These are phyloP conservation scores for Solanum chaucha DNA, from an alignment of 257 asterid genomes.

Conservation along the genomic window DNA sequence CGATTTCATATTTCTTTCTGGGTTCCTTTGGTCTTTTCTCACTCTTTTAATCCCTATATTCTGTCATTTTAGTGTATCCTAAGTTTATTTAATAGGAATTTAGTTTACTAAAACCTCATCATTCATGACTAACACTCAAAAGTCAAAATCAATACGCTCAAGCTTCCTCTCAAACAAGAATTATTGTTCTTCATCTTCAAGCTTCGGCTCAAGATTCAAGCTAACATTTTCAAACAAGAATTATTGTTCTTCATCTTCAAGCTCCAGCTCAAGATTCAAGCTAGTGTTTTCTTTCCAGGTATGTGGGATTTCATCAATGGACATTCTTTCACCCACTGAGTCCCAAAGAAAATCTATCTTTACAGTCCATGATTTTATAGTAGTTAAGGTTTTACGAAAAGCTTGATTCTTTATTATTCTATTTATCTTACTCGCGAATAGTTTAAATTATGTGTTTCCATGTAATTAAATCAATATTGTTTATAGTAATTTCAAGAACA, in stretches of 20 bases:
- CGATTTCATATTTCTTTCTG: too few species aligned
- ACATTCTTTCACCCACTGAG: neutral
- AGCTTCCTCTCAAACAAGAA: neutral
- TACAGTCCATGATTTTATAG: too few species aligned
- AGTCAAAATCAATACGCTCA: neutral
- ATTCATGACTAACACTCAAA: neutral
- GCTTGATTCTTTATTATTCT: neutral
- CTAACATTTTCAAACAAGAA: too few species aligned
- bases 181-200: neutral
- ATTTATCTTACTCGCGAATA: neutral
- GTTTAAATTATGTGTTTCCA: neutral
- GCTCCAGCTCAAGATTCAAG: neutral
- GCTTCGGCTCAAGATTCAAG: too few species aligned
- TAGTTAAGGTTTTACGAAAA: too few species aligned
- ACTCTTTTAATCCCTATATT: neutral
- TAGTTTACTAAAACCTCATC: neutral
- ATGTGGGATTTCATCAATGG: neutral
- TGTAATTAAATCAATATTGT: too few species aligned
- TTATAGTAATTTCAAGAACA: too few species aligned
- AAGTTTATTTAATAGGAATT: neutral
- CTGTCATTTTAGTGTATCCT: neutral
- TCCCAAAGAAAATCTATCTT: neutral
- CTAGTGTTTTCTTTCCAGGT: neutral
- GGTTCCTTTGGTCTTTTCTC: neutral
- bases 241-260: too few species aligned